A percentile compares a stretch with the other conserved stretches of the same genome.
phyloP scores from a whole-genome alignment of 2,329 filamentous ascomycete species.

The Talaromyces sp. region DNA sequence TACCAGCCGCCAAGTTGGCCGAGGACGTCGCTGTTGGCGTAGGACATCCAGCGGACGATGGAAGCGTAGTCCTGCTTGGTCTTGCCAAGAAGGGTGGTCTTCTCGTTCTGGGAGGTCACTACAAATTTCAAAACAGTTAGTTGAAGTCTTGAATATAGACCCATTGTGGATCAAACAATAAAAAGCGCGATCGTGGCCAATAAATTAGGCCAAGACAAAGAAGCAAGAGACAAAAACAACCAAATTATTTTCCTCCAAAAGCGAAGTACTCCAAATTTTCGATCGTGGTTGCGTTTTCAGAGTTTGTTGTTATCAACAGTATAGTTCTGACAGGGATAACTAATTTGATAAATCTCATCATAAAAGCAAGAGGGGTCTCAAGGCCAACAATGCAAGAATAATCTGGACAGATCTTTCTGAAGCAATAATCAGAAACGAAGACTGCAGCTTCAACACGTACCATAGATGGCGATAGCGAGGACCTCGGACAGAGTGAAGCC shows the following conservation, averaged over 20 bases:
- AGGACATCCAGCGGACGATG: constrained; percentile 98
- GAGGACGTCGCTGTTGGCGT: constrained; percentile 87
- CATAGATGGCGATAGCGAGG: constrained; percentile 96
- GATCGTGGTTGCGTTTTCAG: constrained; percentile 57
- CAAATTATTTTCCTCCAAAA: constrained; percentile 25
- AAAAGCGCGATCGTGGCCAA: constrained; percentile 14
- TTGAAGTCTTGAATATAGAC: constrained; percentile 14
- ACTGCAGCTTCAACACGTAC: constrained; percentile 68
- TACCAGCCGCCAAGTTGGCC: constrained; percentile 76
- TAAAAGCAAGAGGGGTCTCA: constrained; percentile 29
- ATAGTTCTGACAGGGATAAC: constrained; percentile 99
- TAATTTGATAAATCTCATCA: constrained; percentile 81
- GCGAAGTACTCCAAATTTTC: constrained; percentile 55
- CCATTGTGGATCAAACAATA: constrained; percentile 15
- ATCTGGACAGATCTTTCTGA: too few relatives aligned
- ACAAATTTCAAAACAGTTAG: constrained; percentile 29
- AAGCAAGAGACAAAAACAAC: constrained; percentile 1
- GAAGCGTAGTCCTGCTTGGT: constrained; percentile 99
- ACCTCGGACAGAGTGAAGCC: constrained; percentile 85
- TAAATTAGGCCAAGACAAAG: constrained; percentile 15
- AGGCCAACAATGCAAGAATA: not conserved
- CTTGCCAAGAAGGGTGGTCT: constrained; percentile 98
- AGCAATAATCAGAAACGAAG: constrained; percentile 19
- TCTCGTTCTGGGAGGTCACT: constrained; percentile 99
- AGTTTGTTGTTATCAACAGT: constrained; percentile 76